A percentile compares a stretch with the other conserved stretches of the same genome.
Evolutionary conservation across 306 rosid species (phyloP).

Genomic region (Pyrus bretschneideri): DNA sequence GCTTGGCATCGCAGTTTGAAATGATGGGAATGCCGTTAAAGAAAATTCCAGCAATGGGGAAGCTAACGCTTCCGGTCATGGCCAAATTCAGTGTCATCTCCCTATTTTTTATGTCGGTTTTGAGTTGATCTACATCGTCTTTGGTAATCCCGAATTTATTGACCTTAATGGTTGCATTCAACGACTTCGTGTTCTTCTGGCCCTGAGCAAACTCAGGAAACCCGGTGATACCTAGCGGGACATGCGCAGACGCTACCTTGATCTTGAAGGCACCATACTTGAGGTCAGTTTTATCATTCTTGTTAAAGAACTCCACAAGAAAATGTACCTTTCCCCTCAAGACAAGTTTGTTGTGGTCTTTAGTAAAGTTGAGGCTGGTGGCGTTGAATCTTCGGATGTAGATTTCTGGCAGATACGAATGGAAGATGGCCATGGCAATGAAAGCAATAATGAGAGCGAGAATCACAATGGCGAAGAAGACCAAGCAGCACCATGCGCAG

Average conservation of each 20-base stretch:
- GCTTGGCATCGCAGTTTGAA: slow-evolving; percentile 18
- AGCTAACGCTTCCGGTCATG: slow-evolving; percentile 23
- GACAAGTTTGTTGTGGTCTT: not conserved
- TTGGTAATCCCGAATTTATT: not conserved
- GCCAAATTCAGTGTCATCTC: slow-evolving; percentile 28
- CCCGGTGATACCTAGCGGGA: slow-evolving; percentile 12
- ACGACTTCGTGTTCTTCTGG: slow-evolving; percentile 16
- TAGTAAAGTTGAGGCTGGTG: slow-evolving; percentile 12
- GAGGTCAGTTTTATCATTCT: slow-evolving; percentile 29
- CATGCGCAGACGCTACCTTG: not conserved
- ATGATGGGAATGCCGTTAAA: slow-evolving; percentile 17
- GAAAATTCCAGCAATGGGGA: slow-evolving; percentile 12
- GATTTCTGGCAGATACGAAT: slow-evolving; percentile 33
- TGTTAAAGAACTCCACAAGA: slow-evolving; percentile 25
- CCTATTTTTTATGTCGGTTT: slow-evolving; percentile 4
- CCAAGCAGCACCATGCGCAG: slow-evolving; percentile 36
- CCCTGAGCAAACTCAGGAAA: slow-evolving; percentile 21
- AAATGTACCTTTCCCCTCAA: not conserved
- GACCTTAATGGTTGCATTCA: slow-evolving; percentile 11
- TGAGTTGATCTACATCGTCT: slow-evolving; percentile 12
- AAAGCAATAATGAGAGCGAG: slow-evolving; percentile 22
- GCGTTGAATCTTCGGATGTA: slow-evolving; percentile 17
- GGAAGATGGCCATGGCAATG: slow-evolving; percentile 29
- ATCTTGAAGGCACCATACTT: slow-evolving; percentile 19
- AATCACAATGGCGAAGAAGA: slow-evolving; percentile 9